A percentile compares a stretch with the other conserved stretches of the same genome.
These are phyloP conservation scores for Noccaea caerulescens DNA, from an alignment of 345 rosid genomes.

Conservation along the genomic window DNA sequence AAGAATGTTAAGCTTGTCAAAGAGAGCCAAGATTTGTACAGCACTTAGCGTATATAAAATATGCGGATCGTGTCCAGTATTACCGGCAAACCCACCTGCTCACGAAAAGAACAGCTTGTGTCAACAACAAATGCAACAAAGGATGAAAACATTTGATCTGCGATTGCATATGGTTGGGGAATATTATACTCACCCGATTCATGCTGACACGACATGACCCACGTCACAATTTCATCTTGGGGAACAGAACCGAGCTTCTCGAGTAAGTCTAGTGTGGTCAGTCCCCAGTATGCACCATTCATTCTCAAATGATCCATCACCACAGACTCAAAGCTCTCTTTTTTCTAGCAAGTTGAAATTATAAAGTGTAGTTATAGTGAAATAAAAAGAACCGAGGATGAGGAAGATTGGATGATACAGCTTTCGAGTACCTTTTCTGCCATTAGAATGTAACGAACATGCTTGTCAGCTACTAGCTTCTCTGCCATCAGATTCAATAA, in stretches of 20 bases:
- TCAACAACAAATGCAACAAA: conserved; percentile 6
- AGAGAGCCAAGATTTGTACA: conserved; percentile 76
- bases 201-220: conserved; percentile 81
- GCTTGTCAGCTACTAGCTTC: conserved; percentile 63
- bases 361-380: background rate
- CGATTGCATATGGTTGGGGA: background rate
- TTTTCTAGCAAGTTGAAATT: conserved; percentile 47
- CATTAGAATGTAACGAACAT: conserved; percentile 63
- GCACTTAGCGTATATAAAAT: conserved; percentile 78
- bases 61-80: conserved; percentile 85
- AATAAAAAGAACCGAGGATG: background rate
- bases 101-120: conserved; percentile 15
- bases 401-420: conserved; percentile 3
- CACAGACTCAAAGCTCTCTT: conserved; percentile 79
- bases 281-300: conserved; percentile 93
- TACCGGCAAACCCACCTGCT: conserved; percentile 94
- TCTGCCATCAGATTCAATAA: conserved; percentile 43
- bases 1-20: conserved; percentile 68
- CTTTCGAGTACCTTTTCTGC: conserved; percentile 56
- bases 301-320: conserved; percentile 91
- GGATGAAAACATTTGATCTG: background rate
- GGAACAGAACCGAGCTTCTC: conserved; percentile 65
- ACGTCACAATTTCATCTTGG: conserved; percentile 61
- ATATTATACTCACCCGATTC: conserved; percentile 58
- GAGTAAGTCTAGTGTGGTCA: conserved; percentile 68